A percentile compares a stretch with the other conserved stretches of the same genome.
Conservation (phyloP, 78 protist genomes). For the Anaeramoeba ignava region DNA sequence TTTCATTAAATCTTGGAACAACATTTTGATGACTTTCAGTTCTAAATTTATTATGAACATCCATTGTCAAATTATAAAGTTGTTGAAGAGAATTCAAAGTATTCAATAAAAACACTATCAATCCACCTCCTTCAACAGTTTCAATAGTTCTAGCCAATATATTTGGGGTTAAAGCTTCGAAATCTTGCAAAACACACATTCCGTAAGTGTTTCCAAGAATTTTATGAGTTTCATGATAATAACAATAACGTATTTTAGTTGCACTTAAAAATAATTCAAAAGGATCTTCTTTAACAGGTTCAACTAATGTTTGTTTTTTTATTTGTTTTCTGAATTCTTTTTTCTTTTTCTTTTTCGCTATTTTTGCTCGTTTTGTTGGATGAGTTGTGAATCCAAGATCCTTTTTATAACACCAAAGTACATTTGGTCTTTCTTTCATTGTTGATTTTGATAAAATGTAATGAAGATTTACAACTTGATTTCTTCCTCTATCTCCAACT, state of each 20-base stretch:
- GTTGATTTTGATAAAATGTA: constrained; percentile 73
- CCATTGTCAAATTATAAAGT: constrained; percentile 84
- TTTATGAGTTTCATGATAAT: constrained; percentile 89
- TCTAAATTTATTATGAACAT: constrained; percentile 17
- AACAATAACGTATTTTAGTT: constrained; percentile 63
- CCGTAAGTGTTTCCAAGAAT: constrained; percentile 95
- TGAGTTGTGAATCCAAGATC: constrained; percentile 31
- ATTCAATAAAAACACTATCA: constrained; percentile 69
- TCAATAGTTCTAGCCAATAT: constrained; percentile 93
- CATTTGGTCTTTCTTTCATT: constrained; percentile 66
- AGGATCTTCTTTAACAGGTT: constrained; percentile 58
- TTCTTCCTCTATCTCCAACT: constrained; percentile 78
- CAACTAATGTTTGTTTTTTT: constrained; percentile 55
- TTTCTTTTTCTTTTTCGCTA: constrained; percentile 43
- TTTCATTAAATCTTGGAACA: constrained; percentile 89
- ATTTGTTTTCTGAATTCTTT: too few relatives aligned
- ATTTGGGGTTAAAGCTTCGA: constrained; percentile 96
- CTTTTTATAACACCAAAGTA: constrained; percentile 96
- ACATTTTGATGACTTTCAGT: constrained; percentile 30
- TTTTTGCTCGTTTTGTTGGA: constrained; percentile 39
- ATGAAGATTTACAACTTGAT: constrained; percentile 75
- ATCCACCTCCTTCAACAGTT: constrained; percentile 97
- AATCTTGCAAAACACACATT: constrained; percentile 89
- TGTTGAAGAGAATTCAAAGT: constrained; percentile 67
- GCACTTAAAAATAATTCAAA: constrained; percentile 86